Conservation (phyloP, 305 asterid species). For the Fraxinus dipetala region DNA sequence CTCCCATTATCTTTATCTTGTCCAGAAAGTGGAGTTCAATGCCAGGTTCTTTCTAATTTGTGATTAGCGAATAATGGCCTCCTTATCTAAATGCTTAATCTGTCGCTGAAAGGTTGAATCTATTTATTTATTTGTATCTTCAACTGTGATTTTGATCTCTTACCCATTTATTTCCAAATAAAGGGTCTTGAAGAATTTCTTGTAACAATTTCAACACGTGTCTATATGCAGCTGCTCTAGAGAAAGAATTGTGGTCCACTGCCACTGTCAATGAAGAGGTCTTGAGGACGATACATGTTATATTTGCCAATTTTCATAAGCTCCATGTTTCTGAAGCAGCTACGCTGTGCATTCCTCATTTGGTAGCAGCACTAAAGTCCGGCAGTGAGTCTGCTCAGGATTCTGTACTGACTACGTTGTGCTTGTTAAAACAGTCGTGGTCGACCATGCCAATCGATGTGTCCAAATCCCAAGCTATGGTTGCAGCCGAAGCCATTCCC, state of each 20-base stretch:
- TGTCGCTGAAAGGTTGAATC: background rate
- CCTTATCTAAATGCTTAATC: background rate
- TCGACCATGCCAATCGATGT: slow-evolving; percentile 66
- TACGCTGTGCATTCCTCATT: slow-evolving; percentile 73
- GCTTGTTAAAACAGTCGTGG: slow-evolving; percentile 82
- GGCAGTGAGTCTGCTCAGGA: slow-evolving; percentile 74
- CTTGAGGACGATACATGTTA: slow-evolving; percentile 61
- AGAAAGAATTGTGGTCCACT: slow-evolving; percentile 62
- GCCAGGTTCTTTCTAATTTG: background rate
- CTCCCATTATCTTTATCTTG: background rate
- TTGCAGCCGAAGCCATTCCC: slow-evolving; percentile 87
- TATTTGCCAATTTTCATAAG: slow-evolving; percentile 74
- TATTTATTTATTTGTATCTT: background rate
- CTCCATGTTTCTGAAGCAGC: slow-evolving; percentile 80
- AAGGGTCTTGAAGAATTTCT: slow-evolving; percentile 13
- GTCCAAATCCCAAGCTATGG: slow-evolving; percentile 71
- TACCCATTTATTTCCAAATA: slow-evolving; percentile 10
- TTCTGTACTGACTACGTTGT: slow-evolving; percentile 54
- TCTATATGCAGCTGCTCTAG: slow-evolving; percentile 73
- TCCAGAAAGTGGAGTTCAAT: background rate
- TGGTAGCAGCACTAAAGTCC: slow-evolving; percentile 63
- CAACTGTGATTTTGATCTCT: background rate
- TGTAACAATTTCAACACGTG: slow-evolving; percentile 11
- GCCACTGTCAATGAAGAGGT: slow-evolving; percentile 68
- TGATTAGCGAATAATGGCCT: background rate